phyloP scores from a whole-genome alignment of 495 filamentous ascomycete genomes.

The Oidiodendron maius region DNA sequence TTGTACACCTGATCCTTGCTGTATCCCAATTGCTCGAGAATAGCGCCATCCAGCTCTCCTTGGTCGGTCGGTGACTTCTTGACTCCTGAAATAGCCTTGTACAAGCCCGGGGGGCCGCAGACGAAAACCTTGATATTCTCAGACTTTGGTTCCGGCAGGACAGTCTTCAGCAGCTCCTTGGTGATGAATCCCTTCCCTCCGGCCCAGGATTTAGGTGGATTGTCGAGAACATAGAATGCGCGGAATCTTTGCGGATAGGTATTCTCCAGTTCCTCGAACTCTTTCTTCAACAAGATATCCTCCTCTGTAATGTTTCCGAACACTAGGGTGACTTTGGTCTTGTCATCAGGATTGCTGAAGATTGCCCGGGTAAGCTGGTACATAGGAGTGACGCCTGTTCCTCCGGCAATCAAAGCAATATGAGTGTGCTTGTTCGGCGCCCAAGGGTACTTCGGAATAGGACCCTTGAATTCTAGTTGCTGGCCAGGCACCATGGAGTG shows the following conservation, averaged over 20 bases:
- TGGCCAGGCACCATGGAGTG: slow-evolving; percentile 78
- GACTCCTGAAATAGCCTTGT: slow-evolving; percentile 81
- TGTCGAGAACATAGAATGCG: slow-evolving; percentile 84
- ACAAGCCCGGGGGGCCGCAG: slow-evolving; percentile 86
- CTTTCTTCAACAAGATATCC: slow-evolving; percentile 82
- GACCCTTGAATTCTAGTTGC: slow-evolving; percentile 84
- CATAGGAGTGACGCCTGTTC: slow-evolving; percentile 89
- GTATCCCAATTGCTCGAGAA: slow-evolving; percentile 89
- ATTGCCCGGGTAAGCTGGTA: slow-evolving; percentile 83
- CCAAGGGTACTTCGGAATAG: slow-evolving; percentile 92
- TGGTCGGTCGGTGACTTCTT: slow-evolving; percentile 91
- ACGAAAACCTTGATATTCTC: slow-evolving; percentile 90
- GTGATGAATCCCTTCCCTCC: slow-evolving; percentile 71
- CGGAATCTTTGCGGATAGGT: slow-evolving; percentile 89
- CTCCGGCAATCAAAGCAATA: slow-evolving; percentile 87
- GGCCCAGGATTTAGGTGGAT: slow-evolving; percentile 75
- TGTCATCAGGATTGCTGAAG: slow-evolving; percentile 92
- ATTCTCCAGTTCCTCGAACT: slow-evolving; percentile 80
- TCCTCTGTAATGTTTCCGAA: slow-evolving; percentile 83
- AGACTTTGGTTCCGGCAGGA: slow-evolving; percentile 80
- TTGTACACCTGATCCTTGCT: slow-evolving; percentile 93
- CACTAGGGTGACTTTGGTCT: slow-evolving; percentile 92
- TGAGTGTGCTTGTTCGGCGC: slow-evolving; percentile 89
- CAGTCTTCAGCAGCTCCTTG: slow-evolving; percentile 88
- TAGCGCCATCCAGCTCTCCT: slow-evolving; percentile 71